Conservation (phyloP, 2,329 filamentous ascomycete genomes). For the Escovopsis sp. region DNA sequence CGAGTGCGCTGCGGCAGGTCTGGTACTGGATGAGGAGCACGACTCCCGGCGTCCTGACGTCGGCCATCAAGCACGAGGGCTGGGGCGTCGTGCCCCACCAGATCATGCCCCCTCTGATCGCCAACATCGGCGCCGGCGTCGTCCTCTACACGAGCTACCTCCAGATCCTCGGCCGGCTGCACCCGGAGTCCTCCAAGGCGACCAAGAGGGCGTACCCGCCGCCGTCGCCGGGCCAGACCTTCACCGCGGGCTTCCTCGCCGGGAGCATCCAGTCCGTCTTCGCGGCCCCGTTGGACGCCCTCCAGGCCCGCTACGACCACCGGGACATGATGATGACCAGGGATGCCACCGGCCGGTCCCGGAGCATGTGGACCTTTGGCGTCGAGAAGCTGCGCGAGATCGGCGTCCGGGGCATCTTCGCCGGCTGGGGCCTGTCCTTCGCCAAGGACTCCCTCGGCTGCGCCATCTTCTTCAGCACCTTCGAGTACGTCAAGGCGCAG, state of each 20-base stretch:
- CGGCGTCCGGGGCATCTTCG: constrained; percentile 56
- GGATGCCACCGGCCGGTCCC: constrained; percentile 27
- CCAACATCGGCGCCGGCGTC: constrained; percentile 59
- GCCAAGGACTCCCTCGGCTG: constrained; percentile 55
- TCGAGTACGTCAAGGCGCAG: constrained; percentile 65
- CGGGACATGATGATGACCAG: constrained; percentile 26
- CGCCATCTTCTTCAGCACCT: constrained; percentile 59
- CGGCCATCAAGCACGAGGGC: constrained; percentile 53
- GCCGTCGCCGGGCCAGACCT: constrained; percentile 46
- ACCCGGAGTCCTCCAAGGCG: constrained; percentile 44
- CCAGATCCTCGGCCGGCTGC: constrained; percentile 49
- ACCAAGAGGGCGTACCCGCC: constrained; percentile 56
- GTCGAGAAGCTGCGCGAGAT: constrained; percentile 52
- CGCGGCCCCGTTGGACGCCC: constrained; percentile 60
- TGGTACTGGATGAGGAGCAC: constrained; percentile 44
- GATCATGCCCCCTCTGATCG: constrained; percentile 60
- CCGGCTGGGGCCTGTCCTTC: constrained; percentile 55
- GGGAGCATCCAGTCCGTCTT: constrained; percentile 56
- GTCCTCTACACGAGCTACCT: constrained; percentile 65
- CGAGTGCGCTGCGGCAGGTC: constrained; percentile 22
- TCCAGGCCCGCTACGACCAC: constrained; percentile 58
- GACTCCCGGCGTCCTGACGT: constrained; percentile 53
- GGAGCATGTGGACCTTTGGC: constrained; percentile 61
- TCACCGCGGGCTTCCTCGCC: constrained; percentile 54
- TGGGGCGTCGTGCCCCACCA: constrained; percentile 64